Evolutionary conservation across 257 asterid genomes (phyloP).

Genomic region (Echium plantagineum): DNA sequence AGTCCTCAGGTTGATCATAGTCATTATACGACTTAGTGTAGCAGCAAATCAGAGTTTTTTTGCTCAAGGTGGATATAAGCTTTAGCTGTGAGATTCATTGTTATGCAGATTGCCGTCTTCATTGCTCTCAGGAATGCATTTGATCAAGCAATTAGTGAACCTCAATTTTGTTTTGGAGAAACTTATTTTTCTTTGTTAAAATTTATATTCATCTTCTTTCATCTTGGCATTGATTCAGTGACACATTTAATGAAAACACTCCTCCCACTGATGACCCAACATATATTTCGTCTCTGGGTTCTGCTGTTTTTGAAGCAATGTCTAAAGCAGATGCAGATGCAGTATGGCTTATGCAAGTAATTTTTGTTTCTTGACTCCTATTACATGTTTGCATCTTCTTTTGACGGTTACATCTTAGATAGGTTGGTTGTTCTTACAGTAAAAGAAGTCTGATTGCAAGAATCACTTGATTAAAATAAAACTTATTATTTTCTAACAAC

Average conservation of each 20-base stretch:
- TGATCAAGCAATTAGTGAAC: background rate
- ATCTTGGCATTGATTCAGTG: slow-evolving; percentile 39
- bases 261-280: slow-evolving; percentile 85
- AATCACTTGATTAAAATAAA: too few species aligned
- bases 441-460: too few species aligned
- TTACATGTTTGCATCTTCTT: background rate
- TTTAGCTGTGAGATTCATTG: too few species aligned
- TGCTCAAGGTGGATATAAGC: too few species aligned
- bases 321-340: slow-evolving; percentile 72
- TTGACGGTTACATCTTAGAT: background rate
- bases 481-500: too few species aligned
- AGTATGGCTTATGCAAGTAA: slow-evolving; percentile 98
- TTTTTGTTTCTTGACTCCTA: slow-evolving; percentile 1
- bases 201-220: slow-evolving; percentile 6
- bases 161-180: background rate
- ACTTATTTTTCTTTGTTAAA: background rate
- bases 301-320: slow-evolving; percentile 86
- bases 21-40: too few species aligned
- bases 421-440: too few species aligned
- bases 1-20: too few species aligned
- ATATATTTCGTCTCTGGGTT: slow-evolving; percentile 80
- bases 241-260: slow-evolving; percentile 84
- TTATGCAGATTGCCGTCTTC: too few species aligned
- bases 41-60: too few species aligned
- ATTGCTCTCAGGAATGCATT: too few species aligned